Evolutionary conservation across 164 flowering plant species (phyloP).

Genomic region (Litsea cubeba): DNA sequence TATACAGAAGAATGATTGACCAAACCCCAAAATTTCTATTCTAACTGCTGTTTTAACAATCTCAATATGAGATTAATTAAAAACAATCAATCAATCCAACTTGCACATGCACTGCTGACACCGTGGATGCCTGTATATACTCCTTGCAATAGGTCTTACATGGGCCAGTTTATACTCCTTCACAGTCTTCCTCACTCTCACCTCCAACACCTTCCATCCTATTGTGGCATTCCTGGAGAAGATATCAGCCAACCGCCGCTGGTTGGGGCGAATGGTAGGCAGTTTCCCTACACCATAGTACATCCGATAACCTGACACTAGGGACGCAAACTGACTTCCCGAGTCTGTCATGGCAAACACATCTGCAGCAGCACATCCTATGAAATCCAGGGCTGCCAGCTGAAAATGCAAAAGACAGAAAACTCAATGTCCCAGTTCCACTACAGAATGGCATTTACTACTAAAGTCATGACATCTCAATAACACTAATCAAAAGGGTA

Average conservation of each 20-base stretch:
- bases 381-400: conserved; percentile 97
- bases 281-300: conserved; percentile 77
- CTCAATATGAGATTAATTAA: background rate
- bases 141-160: conserved; percentile 28
- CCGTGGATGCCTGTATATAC: conserved; percentile 33
- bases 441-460: background rate
- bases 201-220: conserved; percentile 57
- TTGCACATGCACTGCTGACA: conserved; percentile 34
- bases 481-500: background rate
- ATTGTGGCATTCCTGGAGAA: conserved; percentile 74
- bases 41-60: background rate
- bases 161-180: conserved; percentile 23
- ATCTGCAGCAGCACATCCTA: conserved; percentile 85
- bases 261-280: conserved; percentile 91
- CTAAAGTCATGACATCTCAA: background rate
- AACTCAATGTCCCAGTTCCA: too few relatives aligned
- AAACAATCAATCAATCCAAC: background rate
- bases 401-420: conserved; percentile 11
- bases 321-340: conserved; percentile 90
- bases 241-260: conserved; percentile 84
- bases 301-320: conserved; percentile 84
- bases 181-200: conserved; percentile 29
- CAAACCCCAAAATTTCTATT: too few relatives aligned
- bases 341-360: conserved; percentile 97
- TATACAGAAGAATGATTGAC: too few relatives aligned